phyloP scores from a whole-genome alignment of 306 rosid species.

The Quercus rubra region DNA sequence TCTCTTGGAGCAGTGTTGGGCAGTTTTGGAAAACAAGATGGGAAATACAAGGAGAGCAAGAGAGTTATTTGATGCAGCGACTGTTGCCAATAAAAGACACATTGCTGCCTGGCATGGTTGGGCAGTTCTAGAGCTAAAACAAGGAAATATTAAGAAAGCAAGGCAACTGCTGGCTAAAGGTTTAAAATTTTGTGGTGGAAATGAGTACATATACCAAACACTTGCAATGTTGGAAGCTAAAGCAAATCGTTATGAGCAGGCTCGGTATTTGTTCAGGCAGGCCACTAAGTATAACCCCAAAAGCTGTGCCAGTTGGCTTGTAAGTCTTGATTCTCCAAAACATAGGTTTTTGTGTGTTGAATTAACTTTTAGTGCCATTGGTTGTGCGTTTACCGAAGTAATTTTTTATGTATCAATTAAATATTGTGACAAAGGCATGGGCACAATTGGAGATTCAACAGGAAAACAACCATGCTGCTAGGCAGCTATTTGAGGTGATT shows the following conservation, averaged over 20 bases:
- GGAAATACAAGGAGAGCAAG: conserved; percentile 86
- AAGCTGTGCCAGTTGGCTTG: conserved; percentile 99
- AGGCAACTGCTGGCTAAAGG: conserved; percentile 80
- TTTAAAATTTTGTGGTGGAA: conserved; percentile 72
- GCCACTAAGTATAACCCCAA: conserved; percentile 86
- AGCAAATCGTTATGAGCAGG: conserved; percentile 79
- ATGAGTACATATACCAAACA: conserved; percentile 90
- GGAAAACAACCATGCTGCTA: conserved; percentile 63
- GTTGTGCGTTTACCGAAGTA: conserved; percentile 3
- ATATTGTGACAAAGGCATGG: conserved; percentile 63
- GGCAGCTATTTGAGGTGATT: conserved; percentile 81
- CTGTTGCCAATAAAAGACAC: conserved; percentile 87
- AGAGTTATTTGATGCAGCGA: conserved; percentile 86
- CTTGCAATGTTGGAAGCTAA: conserved; percentile 86
- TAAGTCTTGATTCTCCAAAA: conserved; percentile 41
- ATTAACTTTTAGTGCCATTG: conserved; percentile 1
- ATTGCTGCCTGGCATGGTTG: conserved; percentile 99
- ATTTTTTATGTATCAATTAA: conserved; percentile 1
- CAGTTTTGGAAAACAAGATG: conserved; percentile 75
- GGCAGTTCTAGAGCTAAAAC: conserved; percentile 91
- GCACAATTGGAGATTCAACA: conserved; percentile 91
- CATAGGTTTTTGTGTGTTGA: conserved; percentile 1
- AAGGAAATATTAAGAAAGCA: conserved; percentile 80
- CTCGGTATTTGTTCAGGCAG: conserved; percentile 78
- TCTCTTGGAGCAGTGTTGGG: conserved; percentile 75